Conservation (phyloP, 2,329 filamentous ascomycete species). For the Nemania bipapillata region DNA sequence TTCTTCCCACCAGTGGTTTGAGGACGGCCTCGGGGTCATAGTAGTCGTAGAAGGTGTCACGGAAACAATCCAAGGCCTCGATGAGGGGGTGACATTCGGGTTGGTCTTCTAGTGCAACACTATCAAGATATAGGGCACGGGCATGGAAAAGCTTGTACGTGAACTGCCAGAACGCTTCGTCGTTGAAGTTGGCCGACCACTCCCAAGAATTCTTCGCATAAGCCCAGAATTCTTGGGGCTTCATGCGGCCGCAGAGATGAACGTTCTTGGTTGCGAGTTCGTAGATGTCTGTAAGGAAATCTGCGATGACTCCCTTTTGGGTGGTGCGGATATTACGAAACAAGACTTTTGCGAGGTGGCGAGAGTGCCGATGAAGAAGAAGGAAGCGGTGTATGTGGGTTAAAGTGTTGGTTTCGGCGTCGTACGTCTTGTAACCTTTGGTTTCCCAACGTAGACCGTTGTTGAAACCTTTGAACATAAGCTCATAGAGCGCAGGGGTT, state of each 20-base stretch:
- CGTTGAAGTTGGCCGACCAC: conserved; percentile 28
- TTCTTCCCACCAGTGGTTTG: too few relatives aligned
- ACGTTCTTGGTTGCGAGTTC: conserved; percentile 31
- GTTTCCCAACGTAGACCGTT: conserved; percentile 27
- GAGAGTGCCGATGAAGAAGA: conserved; percentile 26
- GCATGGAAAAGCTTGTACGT: conserved; percentile 42
- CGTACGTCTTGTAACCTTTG: conserved; percentile 4
- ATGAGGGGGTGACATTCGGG: background rate
- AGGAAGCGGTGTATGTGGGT: conserved; percentile 21
- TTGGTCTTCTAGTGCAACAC: background rate
- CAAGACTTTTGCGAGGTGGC: conserved; percentile 26
- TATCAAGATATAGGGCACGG: conserved; percentile 32
- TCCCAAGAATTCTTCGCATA: conserved; percentile 28
- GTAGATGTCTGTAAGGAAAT: conserved; percentile 29
- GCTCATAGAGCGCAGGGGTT: background rate
- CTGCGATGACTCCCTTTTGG: background rate
- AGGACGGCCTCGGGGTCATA: background rate
- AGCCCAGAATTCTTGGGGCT: conserved; percentile 36
- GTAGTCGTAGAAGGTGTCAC: background rate
- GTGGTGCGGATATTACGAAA: conserved; percentile 9
- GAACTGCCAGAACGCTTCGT: conserved; percentile 40
- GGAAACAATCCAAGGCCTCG: conserved; percentile 10
- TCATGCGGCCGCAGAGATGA: conserved; percentile 14
- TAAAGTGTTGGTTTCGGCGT: background rate
- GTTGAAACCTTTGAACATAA: conserved; percentile 10